Conservation (phyloP, 192 early-diverging fungal species). For the Dissophora globulifera region DNA sequence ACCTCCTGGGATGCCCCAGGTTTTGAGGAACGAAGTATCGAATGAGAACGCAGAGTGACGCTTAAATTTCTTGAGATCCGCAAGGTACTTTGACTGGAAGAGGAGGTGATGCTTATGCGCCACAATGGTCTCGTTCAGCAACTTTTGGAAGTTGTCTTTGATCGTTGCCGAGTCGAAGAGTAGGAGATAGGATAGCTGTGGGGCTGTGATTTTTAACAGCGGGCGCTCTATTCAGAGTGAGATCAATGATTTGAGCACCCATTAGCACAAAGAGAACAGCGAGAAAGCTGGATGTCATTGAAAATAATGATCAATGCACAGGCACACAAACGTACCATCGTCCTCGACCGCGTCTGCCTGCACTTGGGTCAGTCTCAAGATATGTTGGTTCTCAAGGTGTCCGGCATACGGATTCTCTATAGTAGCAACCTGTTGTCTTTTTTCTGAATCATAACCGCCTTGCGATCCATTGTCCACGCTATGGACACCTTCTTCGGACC, state of each 20-base stretch:
- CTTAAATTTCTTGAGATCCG: conserved; percentile 50
- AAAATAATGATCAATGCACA: too few species aligned
- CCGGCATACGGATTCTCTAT: conserved; percentile 43
- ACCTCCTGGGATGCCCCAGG: conserved; percentile 41
- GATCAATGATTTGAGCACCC: background rate
- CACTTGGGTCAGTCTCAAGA: conserved; percentile 38
- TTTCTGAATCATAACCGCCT: too few species aligned
- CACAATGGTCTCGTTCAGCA: conserved; percentile 23
- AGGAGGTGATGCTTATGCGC: conserved; percentile 48
- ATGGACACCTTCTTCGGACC: too few species aligned
- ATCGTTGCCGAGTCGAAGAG: conserved; percentile 16
- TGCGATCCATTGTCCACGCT: too few species aligned
- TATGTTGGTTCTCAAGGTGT: conserved; percentile 38
- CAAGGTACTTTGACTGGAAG: conserved; percentile 48
- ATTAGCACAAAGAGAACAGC: too few species aligned
- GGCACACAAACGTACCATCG: conserved; percentile 11
- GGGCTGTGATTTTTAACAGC: conserved; percentile 22
- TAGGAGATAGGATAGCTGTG: conserved; percentile 12
- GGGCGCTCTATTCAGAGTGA: conserved; percentile 17
- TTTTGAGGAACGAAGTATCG: conserved; percentile 50
- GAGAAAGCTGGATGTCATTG: too few species aligned
- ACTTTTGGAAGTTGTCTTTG: conserved; percentile 19
- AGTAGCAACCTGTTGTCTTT: too few species aligned
- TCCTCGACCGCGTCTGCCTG: conserved; percentile 34
- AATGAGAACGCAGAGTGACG: conserved; percentile 49